Evolutionary conservation across 495 filamentous ascomycete genomes (phyloP).

Genomic region (Tricharina praecox): DNA sequence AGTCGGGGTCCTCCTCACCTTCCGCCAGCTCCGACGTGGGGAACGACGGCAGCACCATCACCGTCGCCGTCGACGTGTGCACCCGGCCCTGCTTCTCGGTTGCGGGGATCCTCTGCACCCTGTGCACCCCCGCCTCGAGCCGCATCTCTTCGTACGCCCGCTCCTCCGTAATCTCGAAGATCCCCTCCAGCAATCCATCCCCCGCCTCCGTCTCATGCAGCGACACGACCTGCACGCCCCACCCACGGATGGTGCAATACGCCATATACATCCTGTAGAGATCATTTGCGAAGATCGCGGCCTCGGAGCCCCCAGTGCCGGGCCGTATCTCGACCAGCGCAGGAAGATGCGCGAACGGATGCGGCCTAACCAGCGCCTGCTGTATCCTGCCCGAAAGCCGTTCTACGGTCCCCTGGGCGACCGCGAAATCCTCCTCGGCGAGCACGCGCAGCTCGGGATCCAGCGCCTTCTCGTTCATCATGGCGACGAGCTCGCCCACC

Average conservation of each 20-base stretch:
- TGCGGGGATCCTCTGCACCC: constrained; percentile 79
- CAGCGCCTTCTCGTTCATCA: constrained; percentile 41
- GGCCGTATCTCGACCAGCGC: constrained; percentile 85
- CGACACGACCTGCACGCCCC: constrained; percentile 32
- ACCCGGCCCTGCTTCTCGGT: constrained; percentile 81
- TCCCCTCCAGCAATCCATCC: constrained; percentile 57
- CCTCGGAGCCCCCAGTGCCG: constrained; percentile 84
- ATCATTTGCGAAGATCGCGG: constrained; percentile 72
- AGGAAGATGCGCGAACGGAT: constrained; percentile 85
- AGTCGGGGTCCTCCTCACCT: constrained; percentile 50
- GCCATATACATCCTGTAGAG: constrained; percentile 75
- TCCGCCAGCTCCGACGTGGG: constrained; percentile 37
- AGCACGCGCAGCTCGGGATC: constrained; percentile 49
- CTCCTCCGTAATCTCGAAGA: constrained; percentile 62
- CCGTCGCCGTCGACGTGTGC: constrained; percentile 79
- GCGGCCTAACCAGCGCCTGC: constrained; percentile 59
- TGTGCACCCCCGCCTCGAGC: constrained; percentile 81
- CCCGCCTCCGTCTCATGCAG: constrained; percentile 37
- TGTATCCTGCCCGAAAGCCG: constrained; percentile 47
- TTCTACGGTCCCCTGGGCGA: constrained; percentile 42
- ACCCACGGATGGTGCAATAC: constrained; percentile 48
- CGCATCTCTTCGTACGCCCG: constrained; percentile 67
- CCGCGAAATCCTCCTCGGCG: constrained; percentile 58
- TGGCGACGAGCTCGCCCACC: constrained; percentile 39
- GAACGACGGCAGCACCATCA: constrained; percentile 79